Conservation (phyloP, 2,329 filamentous ascomycete genomes). For the Colletotrichum sp. region DNA sequence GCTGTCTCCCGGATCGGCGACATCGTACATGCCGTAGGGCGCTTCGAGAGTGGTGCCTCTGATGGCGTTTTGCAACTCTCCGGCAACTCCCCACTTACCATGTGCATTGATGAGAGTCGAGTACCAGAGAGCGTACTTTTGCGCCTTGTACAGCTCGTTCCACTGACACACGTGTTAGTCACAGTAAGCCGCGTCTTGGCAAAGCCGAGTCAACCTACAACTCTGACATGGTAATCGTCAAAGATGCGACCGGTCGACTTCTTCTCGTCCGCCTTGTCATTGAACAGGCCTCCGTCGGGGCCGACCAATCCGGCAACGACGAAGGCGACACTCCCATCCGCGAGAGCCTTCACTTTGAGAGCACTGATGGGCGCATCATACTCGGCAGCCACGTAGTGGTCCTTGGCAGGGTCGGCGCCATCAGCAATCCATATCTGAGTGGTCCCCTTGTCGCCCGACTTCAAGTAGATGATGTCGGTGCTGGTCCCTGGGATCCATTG, state of each 20-base stretch:
- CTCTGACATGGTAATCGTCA: slow-evolving; percentile 35
- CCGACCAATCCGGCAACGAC: slow-evolving; percentile 38
- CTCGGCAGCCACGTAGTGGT: slow-evolving; percentile 30
- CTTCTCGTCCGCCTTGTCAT: slow-evolving; percentile 29
- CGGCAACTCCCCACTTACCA: slow-evolving; percentile 33
- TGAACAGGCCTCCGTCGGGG: slow-evolving; percentile 35
- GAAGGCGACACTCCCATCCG: slow-evolving; percentile 38
- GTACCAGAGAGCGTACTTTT: slow-evolving; percentile 44
- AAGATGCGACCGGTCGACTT: slow-evolving; percentile 37
- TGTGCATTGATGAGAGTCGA: slow-evolving; percentile 33
- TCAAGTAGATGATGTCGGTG: slow-evolving; percentile 37
- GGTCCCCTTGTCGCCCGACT: slow-evolving; percentile 29
- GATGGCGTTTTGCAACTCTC: slow-evolving; percentile 37
- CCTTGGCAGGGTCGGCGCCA: slow-evolving; percentile 23
- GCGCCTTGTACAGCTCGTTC: slow-evolving; percentile 33
- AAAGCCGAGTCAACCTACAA: slow-evolving; percentile 29
- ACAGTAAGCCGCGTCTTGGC: not conserved
- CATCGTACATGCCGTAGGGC: slow-evolving; percentile 30
- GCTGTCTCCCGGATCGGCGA: slow-evolving; percentile 22
- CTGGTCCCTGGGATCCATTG: slow-evolving; percentile 38
- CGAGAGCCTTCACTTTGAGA: slow-evolving; percentile 38
- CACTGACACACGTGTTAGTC: slow-evolving; percentile 27
- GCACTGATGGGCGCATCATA: slow-evolving; percentile 36
- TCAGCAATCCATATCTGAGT: slow-evolving; percentile 36
- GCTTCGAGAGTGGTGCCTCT: slow-evolving; percentile 34